Evolutionary conservation across 176 grass and related monocot species (phyloP).

Genomic region (Carex scoparia): DNA sequence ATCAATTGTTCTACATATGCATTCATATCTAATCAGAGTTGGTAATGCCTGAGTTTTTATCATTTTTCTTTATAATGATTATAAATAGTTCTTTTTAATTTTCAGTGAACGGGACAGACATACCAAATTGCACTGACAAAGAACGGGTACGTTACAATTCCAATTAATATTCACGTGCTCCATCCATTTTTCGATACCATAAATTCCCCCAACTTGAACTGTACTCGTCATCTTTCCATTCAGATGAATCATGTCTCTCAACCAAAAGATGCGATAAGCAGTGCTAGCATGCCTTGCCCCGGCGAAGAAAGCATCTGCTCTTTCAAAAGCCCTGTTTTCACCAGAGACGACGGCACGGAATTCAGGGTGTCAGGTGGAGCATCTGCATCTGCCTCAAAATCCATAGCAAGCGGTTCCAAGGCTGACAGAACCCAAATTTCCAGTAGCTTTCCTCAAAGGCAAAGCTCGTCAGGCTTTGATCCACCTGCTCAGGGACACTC

Average conservation of each 20-base stretch:
- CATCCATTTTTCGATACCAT: not conserved
- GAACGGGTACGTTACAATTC: conserved; percentile 33
- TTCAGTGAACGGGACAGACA: conserved; percentile 34
- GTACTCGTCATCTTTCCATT: conserved; percentile 26
- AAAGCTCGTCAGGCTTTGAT: conserved; percentile 38
- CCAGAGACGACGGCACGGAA: conserved; percentile 38
- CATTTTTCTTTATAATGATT: conserved; percentile 24
- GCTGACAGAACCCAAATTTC: conserved; percentile 31
- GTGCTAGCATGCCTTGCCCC: conserved; percentile 41
- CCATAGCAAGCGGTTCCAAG: conserved; percentile 42
- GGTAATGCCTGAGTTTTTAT: not conserved
- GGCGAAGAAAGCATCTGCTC: conserved; percentile 93
- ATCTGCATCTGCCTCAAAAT: conserved; percentile 48
- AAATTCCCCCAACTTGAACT: conserved; percentile 6
- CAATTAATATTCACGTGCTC: not conserved
- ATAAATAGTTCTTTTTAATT: conserved; percentile 26
- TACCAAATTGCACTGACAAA: conserved; percentile 25
- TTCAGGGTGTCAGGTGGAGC: conserved; percentile 50
- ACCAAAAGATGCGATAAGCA: conserved; percentile 40
- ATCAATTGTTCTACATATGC: not conserved
- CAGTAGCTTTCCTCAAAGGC: conserved; percentile 34
- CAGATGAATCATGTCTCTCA: conserved; percentile 32
- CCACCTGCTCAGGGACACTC: conserved; percentile 32
- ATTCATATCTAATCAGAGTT: conserved; percentile 12
- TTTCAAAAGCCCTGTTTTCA: conserved; percentile 45